phyloP scores from a whole-genome alignment of 768 basidiomycete species.

The Mycena crocata region DNA sequence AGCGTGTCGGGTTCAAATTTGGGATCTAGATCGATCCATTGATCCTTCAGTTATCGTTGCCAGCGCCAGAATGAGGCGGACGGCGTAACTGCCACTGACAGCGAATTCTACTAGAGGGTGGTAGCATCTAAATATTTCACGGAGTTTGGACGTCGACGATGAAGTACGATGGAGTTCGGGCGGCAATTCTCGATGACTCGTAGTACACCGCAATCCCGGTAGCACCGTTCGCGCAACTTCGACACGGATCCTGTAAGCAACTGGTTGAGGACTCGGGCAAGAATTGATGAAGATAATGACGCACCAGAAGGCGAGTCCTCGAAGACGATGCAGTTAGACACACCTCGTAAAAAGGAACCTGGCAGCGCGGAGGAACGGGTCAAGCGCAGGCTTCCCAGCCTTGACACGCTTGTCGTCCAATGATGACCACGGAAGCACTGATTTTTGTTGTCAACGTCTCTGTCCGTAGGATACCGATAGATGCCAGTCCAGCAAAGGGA shows the following conservation, averaged over 20 bases:
- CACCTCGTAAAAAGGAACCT: slow-evolving; percentile 64
- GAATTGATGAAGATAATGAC: not conserved
- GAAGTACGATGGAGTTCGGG: too few species aligned
- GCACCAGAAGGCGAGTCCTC: slow-evolving; percentile 85
- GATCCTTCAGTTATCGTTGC: slow-evolving; percentile 34
- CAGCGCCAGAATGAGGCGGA: not conserved
- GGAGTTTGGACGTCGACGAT: too few species aligned
- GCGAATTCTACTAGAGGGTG: not conserved
- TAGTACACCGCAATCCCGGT: not conserved
- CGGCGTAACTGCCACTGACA: too few species aligned
- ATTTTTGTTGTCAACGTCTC: too few species aligned
- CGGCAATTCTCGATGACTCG: too few species aligned
- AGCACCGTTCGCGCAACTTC: not conserved
- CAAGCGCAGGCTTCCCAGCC: slow-evolving; percentile 71
- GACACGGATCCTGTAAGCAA: not conserved
- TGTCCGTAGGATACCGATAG: too few species aligned
- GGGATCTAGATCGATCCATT: slow-evolving; percentile 37
- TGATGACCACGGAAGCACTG: too few species aligned
- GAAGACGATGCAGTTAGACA: slow-evolving; percentile 79
- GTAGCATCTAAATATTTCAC: not conserved
- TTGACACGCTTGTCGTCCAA: slow-evolving; percentile 82
- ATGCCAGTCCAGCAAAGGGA: too few species aligned
- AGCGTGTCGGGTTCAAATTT: slow-evolving; percentile 37
- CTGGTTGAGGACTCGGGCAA: not conserved
- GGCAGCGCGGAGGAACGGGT: slow-evolving; percentile 74